A percentile compares a stretch with the other conserved stretches of the same genome.
These are phyloP conservation scores for Coleophoma crateriformis DNA, from an alignment of 2,329 filamentous ascomycete species.

Conservation along the genomic window DNA sequence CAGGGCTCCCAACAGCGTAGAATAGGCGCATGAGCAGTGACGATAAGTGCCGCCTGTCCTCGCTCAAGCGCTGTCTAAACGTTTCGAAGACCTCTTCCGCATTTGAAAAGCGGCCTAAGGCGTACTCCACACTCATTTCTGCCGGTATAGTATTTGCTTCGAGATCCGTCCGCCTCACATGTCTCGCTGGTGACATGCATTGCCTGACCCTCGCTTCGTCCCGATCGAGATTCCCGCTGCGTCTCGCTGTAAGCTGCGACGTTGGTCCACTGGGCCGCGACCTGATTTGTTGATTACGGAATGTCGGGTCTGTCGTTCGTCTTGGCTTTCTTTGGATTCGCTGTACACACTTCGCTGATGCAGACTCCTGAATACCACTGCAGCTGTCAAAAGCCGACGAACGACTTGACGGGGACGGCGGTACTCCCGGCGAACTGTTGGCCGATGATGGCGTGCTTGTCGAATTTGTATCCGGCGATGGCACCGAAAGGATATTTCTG, in stretches of 20 bases:
- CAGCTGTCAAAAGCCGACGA: not conserved
- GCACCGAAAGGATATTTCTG: not conserved
- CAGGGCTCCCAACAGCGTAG: not conserved
- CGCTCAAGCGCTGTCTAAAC: not conserved
- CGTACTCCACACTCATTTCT: not conserved
- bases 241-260: not conserved
- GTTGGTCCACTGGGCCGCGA: not conserved
- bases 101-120: not conserved
- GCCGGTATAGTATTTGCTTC: not conserved
- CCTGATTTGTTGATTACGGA: not conserved
- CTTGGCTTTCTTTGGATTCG: not conserved
- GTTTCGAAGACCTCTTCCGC: constrained; percentile 1
- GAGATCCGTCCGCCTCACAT: not conserved
- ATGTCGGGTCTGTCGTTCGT: not conserved
- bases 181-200: not conserved
- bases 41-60: not conserved
- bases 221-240: not conserved
- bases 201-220: not conserved
- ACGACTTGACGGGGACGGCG: not conserved
- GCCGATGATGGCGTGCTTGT: not conserved
- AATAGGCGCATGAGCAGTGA: not conserved
- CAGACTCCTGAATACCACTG: not conserved
- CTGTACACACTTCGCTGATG: not conserved
- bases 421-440: not conserved
- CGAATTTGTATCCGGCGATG: not conserved